phyloP scores from a whole-genome alignment of 371 early-diverging fungal genomes.

The Mortierella sp. region DNA sequence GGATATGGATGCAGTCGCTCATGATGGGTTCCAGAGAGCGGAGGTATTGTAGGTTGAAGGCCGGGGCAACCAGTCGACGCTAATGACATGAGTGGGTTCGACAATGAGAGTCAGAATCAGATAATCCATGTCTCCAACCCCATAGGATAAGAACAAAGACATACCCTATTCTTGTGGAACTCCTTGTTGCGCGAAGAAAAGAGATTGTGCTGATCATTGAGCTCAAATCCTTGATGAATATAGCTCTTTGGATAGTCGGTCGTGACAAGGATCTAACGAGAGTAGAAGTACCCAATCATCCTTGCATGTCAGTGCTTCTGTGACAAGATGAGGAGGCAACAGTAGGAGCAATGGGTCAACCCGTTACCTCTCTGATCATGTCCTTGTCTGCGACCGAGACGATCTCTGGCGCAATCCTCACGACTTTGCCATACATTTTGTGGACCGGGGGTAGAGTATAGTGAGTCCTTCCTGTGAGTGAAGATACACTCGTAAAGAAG shows the following conservation, averaged over 20 bases:
- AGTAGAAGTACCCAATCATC: not conserved
- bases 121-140: too few relatives aligned
- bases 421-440: conserved; percentile 19
- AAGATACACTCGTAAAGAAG: conserved; percentile 4
- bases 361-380: conserved; percentile 24
- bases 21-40: conserved; percentile 41
- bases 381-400: conserved; percentile 46
- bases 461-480: conserved; percentile 18
- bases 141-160: not conserved
- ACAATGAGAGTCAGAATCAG: not conserved
- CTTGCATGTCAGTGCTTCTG: not conserved
- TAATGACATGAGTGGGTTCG: not conserved
- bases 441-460: conserved; percentile 14
- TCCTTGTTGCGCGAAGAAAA: conserved; percentile 38
- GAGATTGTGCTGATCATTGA: conserved; percentile 31
- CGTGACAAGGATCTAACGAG: conserved; percentile 21
- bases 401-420: conserved; percentile 22
- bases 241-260: conserved; percentile 36
- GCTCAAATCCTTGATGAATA: conserved; percentile 32
- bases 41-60: conserved; percentile 35
- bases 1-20: conserved; percentile 21
- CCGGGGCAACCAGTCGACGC: conserved; percentile 39
- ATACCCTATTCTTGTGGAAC: conserved; percentile 43
- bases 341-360: not conserved
- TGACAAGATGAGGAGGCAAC: not conserved